phyloP scores from a whole-genome alignment of 306 rosid genomes.

The Dalbergia oliveri region DNA sequence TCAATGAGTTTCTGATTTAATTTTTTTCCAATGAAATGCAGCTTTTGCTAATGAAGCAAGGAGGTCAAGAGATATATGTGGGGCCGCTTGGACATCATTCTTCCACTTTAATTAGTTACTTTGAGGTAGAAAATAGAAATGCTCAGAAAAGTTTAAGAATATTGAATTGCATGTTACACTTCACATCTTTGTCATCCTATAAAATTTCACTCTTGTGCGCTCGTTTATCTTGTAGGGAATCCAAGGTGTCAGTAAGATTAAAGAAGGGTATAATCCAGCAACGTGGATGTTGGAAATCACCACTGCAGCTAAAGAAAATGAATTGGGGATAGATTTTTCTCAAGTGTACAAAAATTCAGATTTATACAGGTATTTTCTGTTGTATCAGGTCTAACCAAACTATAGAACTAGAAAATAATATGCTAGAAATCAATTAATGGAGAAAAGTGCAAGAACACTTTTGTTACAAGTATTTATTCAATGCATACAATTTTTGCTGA shows the following conservation, averaged over 20 bases:
- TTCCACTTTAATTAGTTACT: conserved; percentile 53
- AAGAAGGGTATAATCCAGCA: conserved; percentile 63
- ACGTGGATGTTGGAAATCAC: conserved; percentile 67
- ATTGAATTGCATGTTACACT: conserved; percentile 2
- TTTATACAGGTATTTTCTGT: conserved; percentile 53
- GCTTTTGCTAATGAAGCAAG: conserved; percentile 66
- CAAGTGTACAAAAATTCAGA: conserved; percentile 56
- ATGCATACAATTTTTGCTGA: background rate
- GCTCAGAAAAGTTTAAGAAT: background rate
- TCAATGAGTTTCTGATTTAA: conserved; percentile 27
- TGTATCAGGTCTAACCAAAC: background rate
- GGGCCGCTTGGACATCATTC: conserved; percentile 63
- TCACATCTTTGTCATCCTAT: background rate
- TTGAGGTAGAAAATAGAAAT: conserved; percentile 51
- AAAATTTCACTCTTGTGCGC: conserved; percentile 5
- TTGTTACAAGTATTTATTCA: background rate
- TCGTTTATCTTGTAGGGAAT: conserved; percentile 52
- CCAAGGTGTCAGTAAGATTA: conserved; percentile 54
- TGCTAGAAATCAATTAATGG: background rate
- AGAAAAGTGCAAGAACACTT: background rate
- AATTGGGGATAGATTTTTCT: conserved; percentile 55
- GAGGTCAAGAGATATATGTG: conserved; percentile 61
- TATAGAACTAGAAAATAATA: conserved; percentile 12
- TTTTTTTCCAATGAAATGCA: conserved; percentile 42
- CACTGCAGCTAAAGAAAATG: conserved; percentile 50